Evolutionary conservation across 495 filamentous ascomycete genomes (phyloP).

Genomic region (Corynascus novoguineensis): DNA sequence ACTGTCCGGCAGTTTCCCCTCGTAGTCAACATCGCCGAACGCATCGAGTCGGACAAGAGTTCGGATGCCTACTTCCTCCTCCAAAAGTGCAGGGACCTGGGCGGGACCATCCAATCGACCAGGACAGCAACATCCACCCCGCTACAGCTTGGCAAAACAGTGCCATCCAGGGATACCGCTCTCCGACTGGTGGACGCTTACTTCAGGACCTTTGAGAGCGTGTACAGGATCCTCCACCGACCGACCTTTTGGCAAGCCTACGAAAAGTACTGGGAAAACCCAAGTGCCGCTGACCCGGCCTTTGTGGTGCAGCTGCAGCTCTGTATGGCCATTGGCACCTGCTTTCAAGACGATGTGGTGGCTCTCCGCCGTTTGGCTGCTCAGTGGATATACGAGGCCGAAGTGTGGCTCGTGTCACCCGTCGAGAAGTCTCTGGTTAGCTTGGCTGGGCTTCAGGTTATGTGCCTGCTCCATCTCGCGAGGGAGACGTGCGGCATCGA

Average conservation of each 20-base stretch:
- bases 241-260: slow-evolving; percentile 50
- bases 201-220: slow-evolving; percentile 44
- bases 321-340: slow-evolving; percentile 57
- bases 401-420: slow-evolving; percentile 55
- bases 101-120: slow-evolving; percentile 41
- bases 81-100: slow-evolving; percentile 44
- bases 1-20: slow-evolving; percentile 39
- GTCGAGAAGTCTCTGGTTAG: slow-evolving; percentile 50
- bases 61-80: slow-evolving; percentile 33
- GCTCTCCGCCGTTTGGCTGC: slow-evolving; percentile 47
- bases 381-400: slow-evolving; percentile 59
- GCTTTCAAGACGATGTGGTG: slow-evolving; percentile 48
- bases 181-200: slow-evolving; percentile 49
- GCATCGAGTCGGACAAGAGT: slow-evolving; percentile 34
- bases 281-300: slow-evolving; percentile 18
- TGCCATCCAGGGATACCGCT: slow-evolving; percentile 38
- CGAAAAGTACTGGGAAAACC: slow-evolving; percentile 38
- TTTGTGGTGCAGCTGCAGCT: slow-evolving; percentile 59
- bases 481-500: slow-evolving; percentile 51
- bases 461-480: slow-evolving; percentile 57
- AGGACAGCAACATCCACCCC: slow-evolving; percentile 29
- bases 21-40: slow-evolving; percentile 35
- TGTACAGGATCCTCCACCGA: slow-evolving; percentile 51
- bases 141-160: slow-evolving; percentile 26
- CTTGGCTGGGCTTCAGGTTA: slow-evolving; percentile 51